Percentiles rank a stretch among this genome's conserved stretches.
These are phyloP conservation scores for Populus ilicifolia DNA, from an alignment of 345 rosid species.

Conservation along the genomic window DNA sequence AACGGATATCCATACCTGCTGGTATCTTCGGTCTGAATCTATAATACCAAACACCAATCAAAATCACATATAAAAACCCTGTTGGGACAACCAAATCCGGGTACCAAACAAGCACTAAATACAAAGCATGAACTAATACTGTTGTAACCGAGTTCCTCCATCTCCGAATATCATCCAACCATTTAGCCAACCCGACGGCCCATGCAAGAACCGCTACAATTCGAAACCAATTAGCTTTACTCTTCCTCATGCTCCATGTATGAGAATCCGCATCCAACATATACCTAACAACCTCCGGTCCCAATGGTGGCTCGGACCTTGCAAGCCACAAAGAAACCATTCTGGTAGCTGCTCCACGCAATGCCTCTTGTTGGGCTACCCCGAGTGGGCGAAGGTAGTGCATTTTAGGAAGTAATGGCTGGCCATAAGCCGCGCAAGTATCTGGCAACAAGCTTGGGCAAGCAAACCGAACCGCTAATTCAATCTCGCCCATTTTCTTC, in stretches of 20 bases:
- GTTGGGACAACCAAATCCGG: conserved; percentile 92
- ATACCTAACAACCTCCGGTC: conserved; percentile 78
- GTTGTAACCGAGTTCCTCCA: conserved; percentile 93
- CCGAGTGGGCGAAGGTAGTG: conserved; percentile 93
- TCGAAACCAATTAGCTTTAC: conserved; percentile 93
- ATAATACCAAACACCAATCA: conserved; percentile 93
- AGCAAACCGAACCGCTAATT: conserved; percentile 78
- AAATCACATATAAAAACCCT: conserved; percentile 65
- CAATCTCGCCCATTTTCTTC: conserved; percentile 97
- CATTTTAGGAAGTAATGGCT: conserved; percentile 84
- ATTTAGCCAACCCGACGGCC: conserved; percentile 87
- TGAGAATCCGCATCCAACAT: conserved; percentile 97
- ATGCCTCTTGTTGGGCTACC: conserved; percentile 87
- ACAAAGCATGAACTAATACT: conserved; percentile 69
- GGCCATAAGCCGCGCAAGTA: conserved; percentile 68
- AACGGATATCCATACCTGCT: conserved; percentile 83
- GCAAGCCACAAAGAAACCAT: conserved; percentile 87
- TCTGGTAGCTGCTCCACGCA: conserved; percentile 83
- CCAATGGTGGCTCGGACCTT: conserved; percentile 84
- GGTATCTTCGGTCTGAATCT: conserved; percentile 85
- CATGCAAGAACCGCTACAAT: conserved; percentile 88
- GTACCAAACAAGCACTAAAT: conserved; percentile 91
- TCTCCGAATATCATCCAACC: conserved; percentile 72
- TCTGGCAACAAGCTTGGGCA: conserved; percentile 83
- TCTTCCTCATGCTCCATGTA: conserved; percentile 96